A percentile compares a stretch with the other conserved stretches of the same genome.
These are phyloP conservation scores for Fusarium cyanostomum DNA, from an alignment of 2,329 filamentous ascomycete species.

Conservation along the genomic window DNA sequence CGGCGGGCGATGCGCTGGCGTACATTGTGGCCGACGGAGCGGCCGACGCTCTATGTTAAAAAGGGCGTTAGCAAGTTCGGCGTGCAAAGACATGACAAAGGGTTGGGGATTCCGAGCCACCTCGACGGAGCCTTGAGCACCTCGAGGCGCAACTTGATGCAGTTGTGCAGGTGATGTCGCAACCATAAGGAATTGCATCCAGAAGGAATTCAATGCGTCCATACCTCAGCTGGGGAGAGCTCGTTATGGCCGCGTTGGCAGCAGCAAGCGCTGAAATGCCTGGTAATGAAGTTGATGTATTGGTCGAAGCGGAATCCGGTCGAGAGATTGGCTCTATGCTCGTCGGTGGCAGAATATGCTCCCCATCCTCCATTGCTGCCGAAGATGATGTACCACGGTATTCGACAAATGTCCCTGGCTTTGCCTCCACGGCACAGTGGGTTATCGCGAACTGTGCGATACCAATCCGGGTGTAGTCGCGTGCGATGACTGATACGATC, in stretches of 20 bases:
- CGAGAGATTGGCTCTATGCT: slow-evolving; percentile 60
- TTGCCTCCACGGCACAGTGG: not conserved
- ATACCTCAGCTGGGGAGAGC: slow-evolving; percentile 59
- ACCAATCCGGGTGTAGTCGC: not conserved
- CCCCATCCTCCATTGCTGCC: slow-evolving; percentile 58
- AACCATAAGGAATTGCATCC: not conserved
- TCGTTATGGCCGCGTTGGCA: slow-evolving; percentile 50
- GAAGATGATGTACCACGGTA: slow-evolving; percentile 1
- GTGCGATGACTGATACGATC: not conserved
- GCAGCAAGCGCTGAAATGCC: slow-evolving; percentile 57
- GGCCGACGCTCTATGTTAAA: slow-evolving; percentile 28
- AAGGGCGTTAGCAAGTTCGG: slow-evolving; percentile 29
- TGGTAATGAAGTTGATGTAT: slow-evolving; percentile 53
- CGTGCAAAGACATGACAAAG: slow-evolving; percentile 4
- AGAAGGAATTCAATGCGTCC: slow-evolving; percentile 27
- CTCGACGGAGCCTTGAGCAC: too few relatives aligned
- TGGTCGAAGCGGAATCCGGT: slow-evolving; percentile 60
- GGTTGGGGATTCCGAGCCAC: too few relatives aligned
- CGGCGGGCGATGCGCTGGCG: slow-evolving; percentile 50
- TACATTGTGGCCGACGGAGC: slow-evolving; percentile 40
- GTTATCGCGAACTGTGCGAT: not conserved
- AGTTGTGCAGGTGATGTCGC: not conserved
- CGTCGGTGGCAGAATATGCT: slow-evolving; percentile 51
- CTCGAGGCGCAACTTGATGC: not conserved
- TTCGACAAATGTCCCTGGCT: not conserved